phyloP scores from a whole-genome alignment of 2,329 filamentous ascomycete species.

The Microcyclospora pomicola region DNA sequence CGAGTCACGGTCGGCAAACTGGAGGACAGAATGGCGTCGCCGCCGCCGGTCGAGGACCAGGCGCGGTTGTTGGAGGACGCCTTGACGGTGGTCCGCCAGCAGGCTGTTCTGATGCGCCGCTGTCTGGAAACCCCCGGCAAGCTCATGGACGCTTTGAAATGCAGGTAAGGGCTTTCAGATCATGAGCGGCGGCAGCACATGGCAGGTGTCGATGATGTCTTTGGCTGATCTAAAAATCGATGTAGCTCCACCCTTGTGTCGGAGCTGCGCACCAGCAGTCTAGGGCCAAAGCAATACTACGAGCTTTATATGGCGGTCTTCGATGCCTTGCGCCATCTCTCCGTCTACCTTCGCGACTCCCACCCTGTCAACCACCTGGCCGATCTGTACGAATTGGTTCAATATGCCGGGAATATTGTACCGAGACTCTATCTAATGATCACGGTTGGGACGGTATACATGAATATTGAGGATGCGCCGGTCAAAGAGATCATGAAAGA shows the following conservation, averaged over 20 bases:
- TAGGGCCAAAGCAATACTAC: constrained; percentile 99
- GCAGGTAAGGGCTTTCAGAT: constrained; percentile 57
- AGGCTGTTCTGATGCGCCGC: constrained; percentile 93
- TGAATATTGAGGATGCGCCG: constrained; percentile 93
- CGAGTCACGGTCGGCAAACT: constrained; percentile 6
- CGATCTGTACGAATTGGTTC: constrained; percentile 92
- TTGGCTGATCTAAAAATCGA: no score
- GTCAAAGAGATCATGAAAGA: constrained; percentile 99
- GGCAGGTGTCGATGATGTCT: no score
- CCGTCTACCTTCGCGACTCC: constrained; percentile 90
- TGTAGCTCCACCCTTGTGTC: constrained; percentile 88
- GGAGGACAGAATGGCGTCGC: constrained; percentile 21
- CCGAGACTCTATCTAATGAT: constrained; percentile 97
- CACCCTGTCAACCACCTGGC: constrained; percentile 96
- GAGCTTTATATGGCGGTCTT: constrained; percentile 99
- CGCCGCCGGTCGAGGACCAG: constrained; percentile 41
- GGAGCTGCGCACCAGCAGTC: constrained; percentile 90
- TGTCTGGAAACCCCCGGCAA: constrained; percentile 94
- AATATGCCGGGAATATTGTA: constrained; percentile 96
- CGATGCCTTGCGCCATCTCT: constrained; percentile 90
- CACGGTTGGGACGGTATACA: constrained; percentile 96
- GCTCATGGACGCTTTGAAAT: constrained; percentile 98
- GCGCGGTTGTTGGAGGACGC: constrained; percentile 95
- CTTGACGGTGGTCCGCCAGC: constrained; percentile 87
- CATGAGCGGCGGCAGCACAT: no score